Conservation (phyloP, 805 yeast genomes). For the Maudiozyma bulderi region DNA sequence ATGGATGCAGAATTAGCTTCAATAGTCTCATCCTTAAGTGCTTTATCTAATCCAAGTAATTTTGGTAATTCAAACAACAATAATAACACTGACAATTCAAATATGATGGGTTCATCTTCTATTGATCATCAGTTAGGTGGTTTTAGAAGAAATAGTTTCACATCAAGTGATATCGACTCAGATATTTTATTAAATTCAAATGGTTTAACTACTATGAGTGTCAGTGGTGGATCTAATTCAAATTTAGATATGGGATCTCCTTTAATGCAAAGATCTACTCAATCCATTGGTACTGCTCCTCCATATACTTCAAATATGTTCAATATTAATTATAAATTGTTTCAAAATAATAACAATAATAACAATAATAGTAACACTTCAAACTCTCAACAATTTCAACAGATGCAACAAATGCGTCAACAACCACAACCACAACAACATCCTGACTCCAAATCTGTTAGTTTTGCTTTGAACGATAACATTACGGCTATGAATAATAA, state of each 20-base stretch:
- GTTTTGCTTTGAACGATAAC: conserved; percentile 11
- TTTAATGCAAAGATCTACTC: conserved; percentile 18
- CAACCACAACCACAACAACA: conserved; percentile 1
- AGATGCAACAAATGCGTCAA: neutral
- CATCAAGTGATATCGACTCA: conserved; percentile 17
- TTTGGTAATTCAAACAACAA: too few species aligned
- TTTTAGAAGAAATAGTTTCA: conserved; percentile 25
- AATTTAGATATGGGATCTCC: conserved; percentile 11
- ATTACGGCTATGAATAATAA: neutral
- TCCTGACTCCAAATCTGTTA: conserved; percentile 20
- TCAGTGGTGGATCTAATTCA: neutral
- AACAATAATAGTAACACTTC: neutral
- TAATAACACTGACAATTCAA: neutral
- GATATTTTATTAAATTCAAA: conserved; percentile 9
- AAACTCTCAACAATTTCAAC: neutral
- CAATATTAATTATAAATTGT: conserved; percentile 1
- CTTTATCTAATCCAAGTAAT: conserved; percentile 19
- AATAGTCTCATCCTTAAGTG: conserved; percentile 30
- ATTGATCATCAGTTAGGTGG: conserved; percentile 21
- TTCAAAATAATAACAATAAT: neutral
- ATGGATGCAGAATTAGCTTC: conserved; percentile 29
- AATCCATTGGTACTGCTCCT: conserved; percentile 28
- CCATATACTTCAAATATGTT: conserved; percentile 11
- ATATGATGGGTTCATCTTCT: neutral
- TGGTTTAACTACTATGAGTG: neutral